Base-by-base conservation (phyloP, 345 rosid genomes). In the Pistacia atlantica region DNA sequence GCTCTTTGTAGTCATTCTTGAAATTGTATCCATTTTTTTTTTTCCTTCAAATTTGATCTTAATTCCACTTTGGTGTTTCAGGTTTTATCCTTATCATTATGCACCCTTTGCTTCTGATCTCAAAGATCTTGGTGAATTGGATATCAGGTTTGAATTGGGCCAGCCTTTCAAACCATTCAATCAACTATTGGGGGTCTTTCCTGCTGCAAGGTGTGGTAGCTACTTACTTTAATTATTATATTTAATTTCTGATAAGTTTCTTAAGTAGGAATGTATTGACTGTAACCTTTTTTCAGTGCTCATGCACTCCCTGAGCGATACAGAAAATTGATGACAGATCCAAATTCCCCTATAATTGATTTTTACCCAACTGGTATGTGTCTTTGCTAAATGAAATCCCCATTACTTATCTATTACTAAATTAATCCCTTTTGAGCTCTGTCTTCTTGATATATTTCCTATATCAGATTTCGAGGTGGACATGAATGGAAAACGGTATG, bases 101-200 rank as follows among this genome's bases (percentile, higher is more conserved):
- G 99, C 99, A 12, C 99, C 99, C 73, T 96, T 96, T 86, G 99
- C 99, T 69, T 93, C 98, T 77, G 99, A 96, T 89, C 88, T 96
- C 65, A 96, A 84, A 85, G 84, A 78, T 78, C 97, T 96, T 67
- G 93, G 77, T 72, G 77, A 87, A 83, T 80, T 96, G 85, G 69
- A 93, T 65, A 91, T 92, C 48, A 83, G 66, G 38, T 94, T 89
- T 84, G 92, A 94, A 76, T 65, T 91, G 52, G 98, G 98, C 31
- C 57, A 88, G 55, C 97, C 97, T 38, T 93, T 96, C 82, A 93
- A 89, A 78, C 99, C 98, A 65, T 96, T 93, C 78, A 90, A 92
- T 80, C 99, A 96, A 84, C 91, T 96, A 54, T 83, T 96, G 73
- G 97, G 97, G 46, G 98, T 93, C 79, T 93, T 96, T 71, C 99